phyloP scores from a whole-genome alignment of 2,329 filamentous ascomycete genomes.

The Pseudopithomyces chartarum region DNA sequence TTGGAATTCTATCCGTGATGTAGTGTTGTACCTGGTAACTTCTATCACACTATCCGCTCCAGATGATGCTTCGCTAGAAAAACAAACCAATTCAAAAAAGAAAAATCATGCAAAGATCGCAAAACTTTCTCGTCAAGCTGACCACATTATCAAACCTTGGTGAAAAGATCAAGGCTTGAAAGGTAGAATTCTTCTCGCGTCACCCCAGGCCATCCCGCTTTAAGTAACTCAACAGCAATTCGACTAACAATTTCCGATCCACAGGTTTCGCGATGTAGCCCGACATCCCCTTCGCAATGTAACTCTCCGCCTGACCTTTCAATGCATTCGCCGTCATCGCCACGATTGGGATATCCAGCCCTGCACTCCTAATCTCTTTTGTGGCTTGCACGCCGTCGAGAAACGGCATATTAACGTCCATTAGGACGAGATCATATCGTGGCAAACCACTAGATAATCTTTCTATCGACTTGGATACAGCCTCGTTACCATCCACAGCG shows the following conservation, averaged over 20 bases:
- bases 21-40: too few species aligned
- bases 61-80: too few species aligned
- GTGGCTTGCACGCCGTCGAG: conserved; percentile 37
- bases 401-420: conserved; percentile 45
- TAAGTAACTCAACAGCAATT: conserved; percentile 44
- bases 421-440: conserved; percentile 38
- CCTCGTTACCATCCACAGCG: conserved; percentile 50
- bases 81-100: too few species aligned
- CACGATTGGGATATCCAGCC: conserved; percentile 51
- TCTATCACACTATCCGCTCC: too few species aligned
- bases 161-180: too few species aligned
- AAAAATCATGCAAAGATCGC: not conserved
- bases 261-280: conserved; percentile 63
- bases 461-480: conserved; percentile 37
- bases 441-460: conserved; percentile 4
- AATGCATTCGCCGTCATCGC: conserved; percentile 63
- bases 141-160: too few species aligned
- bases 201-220: conserved; percentile 15
- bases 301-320: conserved; percentile 60
- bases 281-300: conserved; percentile 60
- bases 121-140: not conserved
- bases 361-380: conserved; percentile 29
- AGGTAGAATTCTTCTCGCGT: too few species aligned
- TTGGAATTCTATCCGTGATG: too few species aligned
- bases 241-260: conserved; percentile 54